Conservation (phyloP, 495 filamentous ascomycete genomes). For the Glonium stellatum region DNA sequence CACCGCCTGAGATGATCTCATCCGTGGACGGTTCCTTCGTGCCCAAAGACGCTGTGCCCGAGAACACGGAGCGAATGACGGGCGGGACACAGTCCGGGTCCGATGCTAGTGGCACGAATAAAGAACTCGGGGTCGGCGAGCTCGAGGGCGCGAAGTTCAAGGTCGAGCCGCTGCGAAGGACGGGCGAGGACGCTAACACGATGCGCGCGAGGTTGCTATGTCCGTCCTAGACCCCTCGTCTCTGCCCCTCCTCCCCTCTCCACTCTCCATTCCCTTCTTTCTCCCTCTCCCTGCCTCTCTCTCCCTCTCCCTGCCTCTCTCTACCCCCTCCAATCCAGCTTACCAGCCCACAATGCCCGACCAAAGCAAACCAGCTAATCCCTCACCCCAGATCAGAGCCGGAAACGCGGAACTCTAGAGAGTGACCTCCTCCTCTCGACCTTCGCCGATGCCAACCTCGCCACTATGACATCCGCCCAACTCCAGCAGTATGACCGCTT, state of each 20-base stretch:
- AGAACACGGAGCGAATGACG: constrained; percentile 52
- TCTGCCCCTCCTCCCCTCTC: no score
- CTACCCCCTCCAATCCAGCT: no score
- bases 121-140: constrained; percentile 84
- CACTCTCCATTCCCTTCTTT: constrained; percentile 7
- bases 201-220: constrained; percentile 86
- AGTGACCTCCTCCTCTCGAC: constrained; percentile 93
- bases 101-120: constrained; percentile 3
- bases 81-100: constrained; percentile 46
- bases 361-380: no score
- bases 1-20: constrained; percentile 56
- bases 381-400: constrained; percentile 93
- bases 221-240: no score
- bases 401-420: constrained; percentile 93
- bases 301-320: not conserved
- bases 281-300: not conserved
- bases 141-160: constrained; percentile 82
- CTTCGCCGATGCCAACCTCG: constrained; percentile 76
- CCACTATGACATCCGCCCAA: constrained; percentile 62
- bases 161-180: constrained; percentile 77
- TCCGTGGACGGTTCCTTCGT: constrained; percentile 50
- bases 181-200: constrained; percentile 71
- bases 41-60: constrained; percentile 53
- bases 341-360: no score
- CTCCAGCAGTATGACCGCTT: constrained; percentile 84